Percentiles rank a stretch among this genome's conserved stretches.
These are phyloP conservation scores for Gymnopilus junonius DNA, from an alignment of 768 basidiomycete genomes.

Conservation along the genomic window DNA sequence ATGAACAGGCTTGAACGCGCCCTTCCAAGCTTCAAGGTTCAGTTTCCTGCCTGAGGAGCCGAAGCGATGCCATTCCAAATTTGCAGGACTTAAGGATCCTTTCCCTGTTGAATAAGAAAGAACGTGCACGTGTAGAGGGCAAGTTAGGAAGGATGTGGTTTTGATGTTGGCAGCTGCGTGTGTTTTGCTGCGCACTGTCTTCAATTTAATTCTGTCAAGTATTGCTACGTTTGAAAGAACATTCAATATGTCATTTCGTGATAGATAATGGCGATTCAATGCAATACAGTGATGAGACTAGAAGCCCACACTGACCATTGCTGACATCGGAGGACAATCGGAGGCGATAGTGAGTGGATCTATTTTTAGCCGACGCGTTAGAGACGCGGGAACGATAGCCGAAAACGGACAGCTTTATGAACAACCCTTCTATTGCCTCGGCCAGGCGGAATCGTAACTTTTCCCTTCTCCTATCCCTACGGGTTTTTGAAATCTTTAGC, in stretches of 20 bases:
- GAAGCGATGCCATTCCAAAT: too few species aligned
- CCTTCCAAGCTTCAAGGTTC: too few species aligned
- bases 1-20: too few species aligned
- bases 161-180: too few species aligned
- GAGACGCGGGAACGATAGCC: neutral
- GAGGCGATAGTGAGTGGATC: neutral
- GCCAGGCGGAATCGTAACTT: neutral
- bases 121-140: too few species aligned
- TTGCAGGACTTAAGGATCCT: too few species aligned
- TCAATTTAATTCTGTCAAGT: conserved; percentile 7
- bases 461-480: conserved; percentile 2
- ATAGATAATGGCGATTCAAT: neutral
- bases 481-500: neutral
- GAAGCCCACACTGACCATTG: neutral
- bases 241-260: too few species aligned
- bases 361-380: neutral
- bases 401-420: neutral
- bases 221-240: neutral
- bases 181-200: conserved; percentile 4
- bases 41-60: too few species aligned
- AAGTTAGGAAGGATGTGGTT: neutral
- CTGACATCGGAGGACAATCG: neutral
- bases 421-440: neutral
- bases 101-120: too few species aligned
- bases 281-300: neutral